Evolutionary conservation across 768 basidiomycete genomes (phyloP).

Genomic region (Galerina marginata): DNA sequence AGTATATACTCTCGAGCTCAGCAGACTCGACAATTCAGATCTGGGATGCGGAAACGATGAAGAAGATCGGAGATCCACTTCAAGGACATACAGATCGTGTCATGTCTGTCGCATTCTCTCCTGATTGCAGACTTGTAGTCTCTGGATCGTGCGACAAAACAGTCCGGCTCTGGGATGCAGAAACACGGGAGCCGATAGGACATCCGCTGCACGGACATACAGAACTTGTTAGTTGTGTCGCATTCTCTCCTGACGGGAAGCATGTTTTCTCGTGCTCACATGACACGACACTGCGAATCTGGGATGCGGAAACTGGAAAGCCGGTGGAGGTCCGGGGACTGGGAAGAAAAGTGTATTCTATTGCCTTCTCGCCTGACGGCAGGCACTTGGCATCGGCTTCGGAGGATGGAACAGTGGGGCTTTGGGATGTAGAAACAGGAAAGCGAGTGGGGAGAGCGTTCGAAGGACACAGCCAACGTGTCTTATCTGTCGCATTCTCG

Average conservation of each 20-base stretch:
- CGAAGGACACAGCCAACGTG: background rate
- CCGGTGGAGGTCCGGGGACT: slow-evolving; percentile 1
- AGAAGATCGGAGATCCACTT: too few relatives aligned
- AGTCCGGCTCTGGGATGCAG: background rate
- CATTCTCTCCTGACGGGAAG: slow-evolving; percentile 17
- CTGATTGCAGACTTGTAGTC: too few relatives aligned
- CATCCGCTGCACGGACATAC: background rate
- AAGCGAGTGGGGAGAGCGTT: background rate
- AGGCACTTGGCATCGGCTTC: too few relatives aligned
- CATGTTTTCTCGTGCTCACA: slow-evolving; percentile 7
- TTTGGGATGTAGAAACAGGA: background rate
- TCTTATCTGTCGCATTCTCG: background rate
- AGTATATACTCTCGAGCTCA: background rate
- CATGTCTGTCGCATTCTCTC: too few relatives aligned
- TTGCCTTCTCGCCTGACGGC: background rate
- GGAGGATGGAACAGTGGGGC: background rate
- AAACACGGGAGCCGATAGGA: background rate
- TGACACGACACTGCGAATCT: slow-evolving; percentile 8
- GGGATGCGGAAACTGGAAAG: slow-evolving; percentile 15
- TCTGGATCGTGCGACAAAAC: too few relatives aligned
- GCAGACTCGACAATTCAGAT: background rate
- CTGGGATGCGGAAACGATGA: background rate
- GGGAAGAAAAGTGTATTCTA: background rate
- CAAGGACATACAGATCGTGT: too few relatives aligned
- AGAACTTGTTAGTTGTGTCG: slow-evolving; percentile 4